Evolutionary conservation across 148 eudicot species (phyloP), one percentile per base, ranked within the genome.

Genomic region (Euryodendron excelsum): DNA sequence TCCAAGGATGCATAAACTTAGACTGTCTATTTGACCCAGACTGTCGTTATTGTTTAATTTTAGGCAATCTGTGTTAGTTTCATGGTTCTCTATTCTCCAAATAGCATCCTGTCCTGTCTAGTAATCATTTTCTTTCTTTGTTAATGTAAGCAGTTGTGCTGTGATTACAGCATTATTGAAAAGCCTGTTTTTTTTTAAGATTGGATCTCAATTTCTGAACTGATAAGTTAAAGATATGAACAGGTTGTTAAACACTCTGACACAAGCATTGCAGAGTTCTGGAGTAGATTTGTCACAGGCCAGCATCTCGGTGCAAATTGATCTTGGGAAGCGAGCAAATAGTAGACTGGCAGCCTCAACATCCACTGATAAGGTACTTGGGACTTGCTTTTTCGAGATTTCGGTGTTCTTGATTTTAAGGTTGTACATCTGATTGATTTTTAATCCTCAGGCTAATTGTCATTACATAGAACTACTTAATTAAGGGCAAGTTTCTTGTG

Each of bases 251-350:
- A 89, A 79, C 80, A 81, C 92, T 53, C 83, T 94, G 28, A 92
- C 94, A 21, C 88, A 88, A 83, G 93, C 98, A 21, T 84, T 94
- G 53, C 90, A 87, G 79, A 91, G 83, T 76, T 94, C 98, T 45
- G 98, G 98, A 71, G 87, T 94, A 73, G 98, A 94, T 82, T 71
- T 94, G 70, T 90, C 98, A 55, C 91, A 92, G 63, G 97, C 98
- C 68, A 94, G 81, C 84, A 88, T 94, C 73, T 88, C 98, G 30
- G 97, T 92, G 74, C 91, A 94, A 84, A 86, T 94, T 44, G 95
- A 94, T 84, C 80, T 92, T 78, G 98, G 91, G 63, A 94, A 94
- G 78, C 84, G 89, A 73, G 87, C 92, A 70, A 87, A 92, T 66
- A 74, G 75, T 30, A 36, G 81, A 67, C 75, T 78, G 63, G 76